These are phyloP conservation scores for Aspergillus sp. DNA, from an alignment of 2,329 filamentous ascomycete species.

Conservation along the genomic window DNA sequence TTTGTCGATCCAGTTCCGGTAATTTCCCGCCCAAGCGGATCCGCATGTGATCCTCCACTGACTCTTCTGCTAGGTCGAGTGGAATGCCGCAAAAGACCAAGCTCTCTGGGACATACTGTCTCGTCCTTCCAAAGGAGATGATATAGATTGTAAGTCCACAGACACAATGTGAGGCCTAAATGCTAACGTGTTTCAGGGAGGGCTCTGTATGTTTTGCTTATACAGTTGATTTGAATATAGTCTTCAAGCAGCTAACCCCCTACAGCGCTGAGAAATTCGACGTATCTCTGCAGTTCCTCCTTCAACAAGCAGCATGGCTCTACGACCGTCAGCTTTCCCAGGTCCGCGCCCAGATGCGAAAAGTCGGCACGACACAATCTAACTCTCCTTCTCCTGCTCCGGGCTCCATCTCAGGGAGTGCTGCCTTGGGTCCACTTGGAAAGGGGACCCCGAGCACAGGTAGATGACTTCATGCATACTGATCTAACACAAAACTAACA, in stretches of 20 bases:
- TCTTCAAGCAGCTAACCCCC: neutral
- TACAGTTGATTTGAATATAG: neutral
- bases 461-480: neutral
- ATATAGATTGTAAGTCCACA: conserved; percentile 71
- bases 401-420: conserved; percentile 42
- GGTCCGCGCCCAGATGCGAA: conserved; percentile 85
- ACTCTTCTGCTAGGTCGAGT: conserved; percentile 64
- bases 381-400: conserved; percentile 42
- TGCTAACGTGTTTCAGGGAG: conserved; percentile 57
- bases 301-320: conserved; percentile 90
- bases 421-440: conserved; percentile 34
- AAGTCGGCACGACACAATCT: conserved; percentile 46
- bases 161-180: neutral
- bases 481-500: neutral
- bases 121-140: conserved; percentile 69
- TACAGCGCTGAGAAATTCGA: conserved; percentile 72
- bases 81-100: conserved; percentile 83
- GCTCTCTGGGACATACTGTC: conserved; percentile 88
- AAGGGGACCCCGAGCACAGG: conserved; percentile 7
- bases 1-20: conserved; percentile 90
- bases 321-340: conserved; percentile 89
- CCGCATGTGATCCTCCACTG: conserved; percentile 11
- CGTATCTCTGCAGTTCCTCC: conserved; percentile 81
- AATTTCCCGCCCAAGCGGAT: conserved; percentile 28
- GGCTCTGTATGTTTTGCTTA: conserved; percentile 57